Evolutionary conservation across 2,329 filamentous ascomycete species (phyloP).

Genomic region (Pseudogymnoascus sp.): DNA sequence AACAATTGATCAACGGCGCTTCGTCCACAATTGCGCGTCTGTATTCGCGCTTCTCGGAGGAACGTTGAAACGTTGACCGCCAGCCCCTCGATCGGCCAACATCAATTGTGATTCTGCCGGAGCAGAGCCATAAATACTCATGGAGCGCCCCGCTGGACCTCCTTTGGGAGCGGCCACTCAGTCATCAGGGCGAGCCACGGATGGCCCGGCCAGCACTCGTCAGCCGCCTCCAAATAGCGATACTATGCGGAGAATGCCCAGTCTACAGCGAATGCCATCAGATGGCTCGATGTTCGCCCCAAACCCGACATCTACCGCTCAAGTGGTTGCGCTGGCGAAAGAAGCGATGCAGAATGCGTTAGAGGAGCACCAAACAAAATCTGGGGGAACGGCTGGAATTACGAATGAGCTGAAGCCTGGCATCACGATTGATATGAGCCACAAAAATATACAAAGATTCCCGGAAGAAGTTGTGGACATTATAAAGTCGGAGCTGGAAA

Average conservation of each 20-base stretch:
- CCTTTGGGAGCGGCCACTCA: constrained; percentile 30
- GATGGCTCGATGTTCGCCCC: constrained; percentile 40
- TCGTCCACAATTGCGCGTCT: constrained; percentile 6
- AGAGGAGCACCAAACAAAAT: constrained; percentile 57
- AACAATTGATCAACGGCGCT: constrained; percentile 3
- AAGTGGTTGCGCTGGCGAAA: constrained; percentile 59
- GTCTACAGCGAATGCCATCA: constrained; percentile 41
- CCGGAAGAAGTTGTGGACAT: constrained; percentile 32
- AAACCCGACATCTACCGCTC: constrained; percentile 49
- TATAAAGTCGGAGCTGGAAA: constrained; percentile 30
- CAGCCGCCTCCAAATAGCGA: constrained; percentile 29
- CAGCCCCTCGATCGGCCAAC: constrained; percentile 17
- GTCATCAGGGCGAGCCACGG: constrained; percentile 33
- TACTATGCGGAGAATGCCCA: constrained; percentile 32
- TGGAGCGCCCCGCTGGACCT: constrained; percentile 28
- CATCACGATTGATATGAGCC: constrained; percentile 71
- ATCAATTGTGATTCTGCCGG: constrained; percentile 13
- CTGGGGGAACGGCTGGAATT: constrained; percentile 51
- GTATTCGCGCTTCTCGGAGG: constrained; percentile 9
- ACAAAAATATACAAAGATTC: constrained; percentile 57
- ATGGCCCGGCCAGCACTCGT: constrained; percentile 33
- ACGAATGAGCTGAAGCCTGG: constrained; percentile 59
- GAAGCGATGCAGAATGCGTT: constrained; percentile 62
- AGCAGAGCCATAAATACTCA: constrained; percentile 17
- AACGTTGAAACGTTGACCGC: constrained; percentile 22